These are phyloP conservation scores for Teratosphaeria epicoccoides DNA, from an alignment of 2,329 filamentous ascomycete species.

Conservation along the genomic window DNA sequence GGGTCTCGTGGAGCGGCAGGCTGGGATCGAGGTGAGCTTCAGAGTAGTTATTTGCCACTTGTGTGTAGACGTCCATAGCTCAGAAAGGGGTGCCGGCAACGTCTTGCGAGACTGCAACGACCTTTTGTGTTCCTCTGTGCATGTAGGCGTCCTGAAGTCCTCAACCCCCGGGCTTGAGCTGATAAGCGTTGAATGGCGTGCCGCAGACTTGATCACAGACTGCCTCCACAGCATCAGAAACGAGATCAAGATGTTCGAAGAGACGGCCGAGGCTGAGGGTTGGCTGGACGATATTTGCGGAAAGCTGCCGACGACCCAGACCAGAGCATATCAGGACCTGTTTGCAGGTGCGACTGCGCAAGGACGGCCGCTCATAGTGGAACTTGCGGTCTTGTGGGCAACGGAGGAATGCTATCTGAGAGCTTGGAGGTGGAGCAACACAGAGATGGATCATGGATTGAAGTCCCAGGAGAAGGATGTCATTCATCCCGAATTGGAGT, in stretches of 20 bases:
- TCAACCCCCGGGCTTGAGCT: too few species aligned
- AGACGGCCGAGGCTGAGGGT: constrained; percentile 42
- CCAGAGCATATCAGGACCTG: constrained; percentile 42
- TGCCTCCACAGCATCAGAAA: constrained; percentile 55
- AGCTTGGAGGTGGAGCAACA: constrained; percentile 37
- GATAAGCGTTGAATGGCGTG: constrained; percentile 46
- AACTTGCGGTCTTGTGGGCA: constrained; percentile 60
- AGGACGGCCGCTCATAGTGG: constrained; percentile 49
- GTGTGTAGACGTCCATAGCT: too few species aligned
- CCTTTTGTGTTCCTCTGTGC: too few species aligned
- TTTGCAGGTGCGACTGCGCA: constrained; percentile 47
- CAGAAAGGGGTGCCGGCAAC: too few species aligned
- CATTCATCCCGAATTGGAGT: constrained; percentile 42
- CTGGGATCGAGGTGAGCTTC: neutral
- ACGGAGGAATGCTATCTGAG: constrained; percentile 52
- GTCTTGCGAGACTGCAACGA: too few species aligned
- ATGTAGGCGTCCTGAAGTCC: too few species aligned
- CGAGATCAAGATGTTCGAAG: constrained; percentile 57
- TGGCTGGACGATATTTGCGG: constrained; percentile 38
- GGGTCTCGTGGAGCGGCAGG: neutral
- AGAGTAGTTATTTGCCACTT: too few species aligned
- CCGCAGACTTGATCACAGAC: constrained; percentile 52
- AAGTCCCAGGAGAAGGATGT: constrained; percentile 31
- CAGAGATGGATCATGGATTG: constrained; percentile 17
- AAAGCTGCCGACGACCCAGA: constrained; percentile 14